These are phyloP conservation scores for Puccinia brachypodii DNA, from an alignment of 1,284 basidiomycete genomes.

Conservation along the genomic window DNA sequence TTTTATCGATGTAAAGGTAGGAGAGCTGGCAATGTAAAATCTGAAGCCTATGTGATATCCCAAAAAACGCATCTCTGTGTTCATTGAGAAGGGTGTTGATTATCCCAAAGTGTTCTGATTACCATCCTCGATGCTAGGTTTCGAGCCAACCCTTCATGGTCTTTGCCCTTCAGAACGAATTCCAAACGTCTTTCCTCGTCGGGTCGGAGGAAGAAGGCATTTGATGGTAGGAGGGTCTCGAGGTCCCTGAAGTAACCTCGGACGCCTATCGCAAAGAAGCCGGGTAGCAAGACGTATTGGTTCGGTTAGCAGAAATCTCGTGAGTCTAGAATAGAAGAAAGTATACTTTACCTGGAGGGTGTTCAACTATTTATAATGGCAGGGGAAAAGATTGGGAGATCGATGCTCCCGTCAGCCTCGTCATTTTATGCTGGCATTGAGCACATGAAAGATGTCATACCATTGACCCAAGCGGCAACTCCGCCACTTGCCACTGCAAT, in stretches of 20 bases:
- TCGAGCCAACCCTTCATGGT: not conserved
- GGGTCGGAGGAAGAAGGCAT: conserved; percentile 40
- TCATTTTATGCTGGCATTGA: not conserved
- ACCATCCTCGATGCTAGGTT: conserved; percentile 3
- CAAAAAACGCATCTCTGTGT: not conserved
- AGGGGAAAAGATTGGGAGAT: not conserved
- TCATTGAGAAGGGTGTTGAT: conserved; percentile 19
- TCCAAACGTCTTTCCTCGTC: conserved; percentile 14
- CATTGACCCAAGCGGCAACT: conserved; percentile 61
- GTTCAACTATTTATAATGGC: conserved; percentile 12
- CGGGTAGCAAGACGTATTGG: not conserved
- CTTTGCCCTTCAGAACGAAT: conserved; percentile 19
- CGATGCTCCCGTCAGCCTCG: not conserved
- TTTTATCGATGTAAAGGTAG: too few species aligned
- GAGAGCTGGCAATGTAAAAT: too few species aligned
- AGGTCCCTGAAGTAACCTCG: conserved; percentile 46
- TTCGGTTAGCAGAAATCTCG: not conserved
- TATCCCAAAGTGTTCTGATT: conserved; percentile 32
- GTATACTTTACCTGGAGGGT: conserved; percentile 15
- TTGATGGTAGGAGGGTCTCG: conserved; percentile 13
- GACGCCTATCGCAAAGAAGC: not conserved
- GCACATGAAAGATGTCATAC: not conserved
- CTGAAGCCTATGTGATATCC: too few species aligned
- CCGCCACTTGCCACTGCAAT: conserved; percentile 59
- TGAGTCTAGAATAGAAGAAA: not conserved